Evolutionary conservation across 2,329 filamentous ascomycete genomes (phyloP).

Genomic region (Mycosphaerella sp.): DNA sequence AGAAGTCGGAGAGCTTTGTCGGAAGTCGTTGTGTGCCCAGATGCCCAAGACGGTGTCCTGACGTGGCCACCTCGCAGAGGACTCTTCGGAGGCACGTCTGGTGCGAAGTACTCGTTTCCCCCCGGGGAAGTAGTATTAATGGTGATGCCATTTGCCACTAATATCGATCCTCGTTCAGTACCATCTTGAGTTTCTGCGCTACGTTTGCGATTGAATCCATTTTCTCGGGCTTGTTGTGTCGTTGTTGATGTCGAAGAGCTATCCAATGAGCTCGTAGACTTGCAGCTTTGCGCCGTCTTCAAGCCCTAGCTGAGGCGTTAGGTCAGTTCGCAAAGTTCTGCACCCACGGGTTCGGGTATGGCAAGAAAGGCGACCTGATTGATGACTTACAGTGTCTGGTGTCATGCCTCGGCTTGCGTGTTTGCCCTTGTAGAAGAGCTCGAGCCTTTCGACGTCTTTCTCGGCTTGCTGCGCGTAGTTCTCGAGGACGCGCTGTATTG

Average conservation of each 20-base stretch:
- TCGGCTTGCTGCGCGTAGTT: constrained; percentile 11
- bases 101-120: not conserved
- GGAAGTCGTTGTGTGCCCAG: not conserved
- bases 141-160: not conserved
- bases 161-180: constrained; percentile 3
- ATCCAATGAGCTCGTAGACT: constrained; percentile 14
- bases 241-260: constrained; percentile 2
- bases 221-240: too few species aligned
- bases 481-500: constrained; percentile 11
- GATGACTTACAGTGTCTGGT: constrained; percentile 10
- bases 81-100: not conserved
- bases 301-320: constrained; percentile 10
- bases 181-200: not conserved
- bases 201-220: not conserved
- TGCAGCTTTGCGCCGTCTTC: constrained; percentile 14
- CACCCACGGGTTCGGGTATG: not conserved
- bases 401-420: constrained; percentile 9
- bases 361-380: not conserved
- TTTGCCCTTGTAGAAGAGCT: constrained; percentile 15
- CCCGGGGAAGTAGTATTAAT: not conserved
- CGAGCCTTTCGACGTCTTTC: constrained; percentile 9
- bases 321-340: constrained; percentile 6
- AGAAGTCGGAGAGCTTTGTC: constrained; percentile 5
- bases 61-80: not conserved
- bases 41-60: not conserved